Percentiles rank a stretch among this genome's conserved stretches.
Conservation (phyloP, 768 basidiomycete species). For the Suillus occidentalis region DNA sequence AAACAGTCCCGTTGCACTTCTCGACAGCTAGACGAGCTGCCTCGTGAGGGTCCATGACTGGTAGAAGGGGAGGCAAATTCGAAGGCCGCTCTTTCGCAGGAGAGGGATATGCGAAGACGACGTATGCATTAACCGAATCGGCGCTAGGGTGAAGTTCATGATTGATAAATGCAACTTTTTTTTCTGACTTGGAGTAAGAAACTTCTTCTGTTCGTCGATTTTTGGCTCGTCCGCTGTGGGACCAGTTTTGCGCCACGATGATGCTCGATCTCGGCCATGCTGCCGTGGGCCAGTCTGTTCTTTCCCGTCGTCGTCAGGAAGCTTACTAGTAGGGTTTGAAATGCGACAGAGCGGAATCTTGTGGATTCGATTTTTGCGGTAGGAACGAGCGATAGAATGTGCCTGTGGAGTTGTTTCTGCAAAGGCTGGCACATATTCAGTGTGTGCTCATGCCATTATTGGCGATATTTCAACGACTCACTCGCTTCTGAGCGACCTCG, state of each 20-base stretch:
- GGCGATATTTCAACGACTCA: constrained; percentile 35
- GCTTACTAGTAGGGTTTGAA: constrained; percentile 75
- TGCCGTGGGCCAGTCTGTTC: constrained; percentile 32
- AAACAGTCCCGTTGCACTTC: constrained; percentile 65
- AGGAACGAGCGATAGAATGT: constrained; percentile 72
- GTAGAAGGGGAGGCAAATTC: constrained; percentile 52
- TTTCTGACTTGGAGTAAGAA: constrained; percentile 81
- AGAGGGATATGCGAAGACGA: constrained; percentile 80
- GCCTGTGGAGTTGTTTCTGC: constrained; percentile 73
- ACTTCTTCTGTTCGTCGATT: constrained; percentile 54
- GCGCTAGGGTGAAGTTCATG: constrained; percentile 83
- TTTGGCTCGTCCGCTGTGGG: constrained; percentile 42
- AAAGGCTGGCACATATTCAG: constrained; percentile 49
- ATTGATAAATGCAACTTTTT: constrained; percentile 92
- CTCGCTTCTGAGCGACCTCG: constrained; percentile 75
- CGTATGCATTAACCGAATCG: constrained; percentile 80
- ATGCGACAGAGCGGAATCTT: constrained; percentile 92
- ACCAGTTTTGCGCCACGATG: constrained; percentile 54
- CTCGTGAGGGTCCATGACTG: constrained; percentile 64
- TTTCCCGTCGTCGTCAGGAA: constrained; percentile 39
- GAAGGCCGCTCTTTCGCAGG: constrained; percentile 40
- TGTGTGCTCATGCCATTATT: constrained; percentile 8
- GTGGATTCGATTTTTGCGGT: constrained; percentile 85
- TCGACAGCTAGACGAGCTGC: constrained; percentile 62
- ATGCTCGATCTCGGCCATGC: constrained; percentile 59